Conservation (phyloP, 2,329 filamentous ascomycete genomes). For the Sarocladiaceae sp. region DNA sequence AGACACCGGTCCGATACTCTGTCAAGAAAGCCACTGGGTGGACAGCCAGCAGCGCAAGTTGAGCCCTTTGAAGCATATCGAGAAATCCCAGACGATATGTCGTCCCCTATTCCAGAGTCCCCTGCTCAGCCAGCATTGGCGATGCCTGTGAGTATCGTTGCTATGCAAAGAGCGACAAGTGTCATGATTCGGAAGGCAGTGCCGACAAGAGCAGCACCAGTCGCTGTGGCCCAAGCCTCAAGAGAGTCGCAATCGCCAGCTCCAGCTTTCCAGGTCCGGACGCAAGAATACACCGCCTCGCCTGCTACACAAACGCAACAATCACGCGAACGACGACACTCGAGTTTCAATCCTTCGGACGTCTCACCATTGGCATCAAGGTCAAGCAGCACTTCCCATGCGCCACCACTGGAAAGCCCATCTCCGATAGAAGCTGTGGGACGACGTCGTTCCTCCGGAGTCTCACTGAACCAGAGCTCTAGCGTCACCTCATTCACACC, state of each 20-base stretch:
- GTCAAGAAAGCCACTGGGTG: not conserved
- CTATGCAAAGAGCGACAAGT: conserved; percentile 13
- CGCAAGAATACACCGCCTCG: too few relatives aligned
- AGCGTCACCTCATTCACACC: conserved; percentile 15
- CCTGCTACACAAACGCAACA: not conserved
- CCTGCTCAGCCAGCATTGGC: not conserved
- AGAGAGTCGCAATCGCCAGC: not conserved
- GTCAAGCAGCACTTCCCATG: conserved; percentile 21
- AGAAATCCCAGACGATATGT: not conserved
- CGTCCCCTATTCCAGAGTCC: not conserved
- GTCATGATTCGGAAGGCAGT: conserved; percentile 4
- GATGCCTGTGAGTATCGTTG: not conserved
- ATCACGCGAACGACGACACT: conserved; percentile 18
- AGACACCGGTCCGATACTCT: not conserved
- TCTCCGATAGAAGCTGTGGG: conserved; percentile 23
- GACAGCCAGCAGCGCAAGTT: not conserved
- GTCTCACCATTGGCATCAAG: conserved; percentile 24
- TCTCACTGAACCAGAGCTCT: conserved; percentile 13
- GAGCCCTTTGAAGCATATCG: not conserved
- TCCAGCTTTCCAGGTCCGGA: not conserved
- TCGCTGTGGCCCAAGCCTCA: not conserved
- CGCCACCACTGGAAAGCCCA: conserved; percentile 19
- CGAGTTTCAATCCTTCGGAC: conserved; percentile 19
- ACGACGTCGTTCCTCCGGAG: conserved; percentile 17
- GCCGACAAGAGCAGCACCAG: not conserved